These are phyloP conservation scores for Spathaspora hagerdaliae DNA, from an alignment of 805 yeast species.

Conservation along the genomic window DNA sequence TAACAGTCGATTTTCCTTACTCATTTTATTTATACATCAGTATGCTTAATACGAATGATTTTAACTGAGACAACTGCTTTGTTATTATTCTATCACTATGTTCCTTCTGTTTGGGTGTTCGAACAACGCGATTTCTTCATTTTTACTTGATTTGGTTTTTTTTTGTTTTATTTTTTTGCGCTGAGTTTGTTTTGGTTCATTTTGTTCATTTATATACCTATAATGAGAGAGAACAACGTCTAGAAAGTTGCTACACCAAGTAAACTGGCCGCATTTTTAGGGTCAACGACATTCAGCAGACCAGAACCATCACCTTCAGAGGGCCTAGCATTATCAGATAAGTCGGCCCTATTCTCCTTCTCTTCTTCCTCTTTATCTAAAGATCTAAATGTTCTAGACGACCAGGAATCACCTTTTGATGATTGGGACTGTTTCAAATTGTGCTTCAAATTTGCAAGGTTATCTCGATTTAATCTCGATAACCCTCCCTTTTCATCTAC, in stretches of 20 bases:
- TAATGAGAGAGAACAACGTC: background rate
- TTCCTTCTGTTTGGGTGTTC: no score
- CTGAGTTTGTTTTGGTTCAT: no score
- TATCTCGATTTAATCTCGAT: constrained; percentile 75
- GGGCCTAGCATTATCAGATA: constrained; percentile 7
- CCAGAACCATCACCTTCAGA: constrained; percentile 13
- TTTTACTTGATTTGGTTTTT: no score
- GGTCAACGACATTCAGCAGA: constrained; percentile 47
- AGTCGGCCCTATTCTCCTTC: constrained; percentile 15
- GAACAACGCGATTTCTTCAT: no score
- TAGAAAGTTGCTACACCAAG: constrained; percentile 74
- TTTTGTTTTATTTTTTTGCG: no score
- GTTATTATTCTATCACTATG: no score
- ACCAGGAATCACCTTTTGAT: constrained; percentile 41
- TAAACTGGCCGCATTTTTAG: constrained; percentile 77
- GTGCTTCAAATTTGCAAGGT: constrained; percentile 43
- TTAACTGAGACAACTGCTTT: no score
- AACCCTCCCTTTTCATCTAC: constrained; percentile 79
- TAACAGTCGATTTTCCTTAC: constrained; percentile 1
- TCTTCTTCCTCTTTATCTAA: constrained; percentile 25
- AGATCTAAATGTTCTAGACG: constrained; percentile 38
- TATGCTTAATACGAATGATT: no score
- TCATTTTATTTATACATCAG: constrained; percentile 1
- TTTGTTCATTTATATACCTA: no score
- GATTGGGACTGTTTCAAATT: constrained; percentile 42